Evolutionary conservation across 2,329 filamentous ascomycete genomes (phyloP), one percentile per base, ranked within the genome.

Genomic region (Claviceps digitariae): DNA sequence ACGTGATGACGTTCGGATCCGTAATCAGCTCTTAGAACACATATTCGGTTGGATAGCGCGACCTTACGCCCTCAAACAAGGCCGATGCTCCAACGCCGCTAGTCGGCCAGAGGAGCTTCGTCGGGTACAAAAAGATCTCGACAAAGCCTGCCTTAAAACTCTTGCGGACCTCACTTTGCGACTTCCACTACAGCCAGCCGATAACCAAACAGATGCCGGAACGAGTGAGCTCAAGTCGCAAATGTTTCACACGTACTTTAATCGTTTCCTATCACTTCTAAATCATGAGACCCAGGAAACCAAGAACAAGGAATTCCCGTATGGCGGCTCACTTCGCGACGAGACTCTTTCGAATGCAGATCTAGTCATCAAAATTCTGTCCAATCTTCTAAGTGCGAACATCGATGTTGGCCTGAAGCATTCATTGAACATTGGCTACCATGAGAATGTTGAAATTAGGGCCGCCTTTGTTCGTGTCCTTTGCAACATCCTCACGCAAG

Each of bases 231-330:
- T 83, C 51, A 86, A 86, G 62, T 83, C 80, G 1, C 79, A 85
- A 60, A 82, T 86, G 77, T 86, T 86, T 61, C 81, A 84, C 56
- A 81, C 77, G 7, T 86, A 86, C 63, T 86, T 86, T 67, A 85
- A 83, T 57, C 74, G 81, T 8, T 86, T 86, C 60, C 69, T 86
- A 21, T 83, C 81, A 0, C 68, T 86, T 4, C 70, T 86, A 29
- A 83, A 83, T 56, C 72, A 79, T 50, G 80, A 84, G 52, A 66
- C 73, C 0, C 60, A 68, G 8, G 78, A 82, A 41, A 52, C 61
- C 20, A 58, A 54, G 15, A 58, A 57, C 52, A 51, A 59, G 20
- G 64, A 68, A 23, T 57, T 62, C 15, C 56, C 56, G 38, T 56
- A 68, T 12, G 63, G 68, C n/a, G 60, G 69, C 4, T 57, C 67